Percentiles rank a stretch among this genome's conserved stretches.
phyloP scores from a whole-genome alignment of 306 rosid species.

The Quillaja saponaria region DNA sequence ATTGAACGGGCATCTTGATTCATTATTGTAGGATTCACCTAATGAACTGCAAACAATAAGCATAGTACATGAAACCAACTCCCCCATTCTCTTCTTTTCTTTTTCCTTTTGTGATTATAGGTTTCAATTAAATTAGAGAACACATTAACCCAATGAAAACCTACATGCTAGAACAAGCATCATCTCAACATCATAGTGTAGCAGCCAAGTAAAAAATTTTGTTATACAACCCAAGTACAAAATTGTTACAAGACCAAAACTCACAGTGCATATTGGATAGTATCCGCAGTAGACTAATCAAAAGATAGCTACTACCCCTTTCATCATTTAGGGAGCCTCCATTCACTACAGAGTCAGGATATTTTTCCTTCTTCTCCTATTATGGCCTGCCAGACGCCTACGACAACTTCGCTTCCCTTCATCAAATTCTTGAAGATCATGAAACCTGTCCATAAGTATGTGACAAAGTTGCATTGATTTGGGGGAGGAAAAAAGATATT shows the following conservation, averaged over 20 bases:
- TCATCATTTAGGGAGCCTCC: conserved; percentile 65
- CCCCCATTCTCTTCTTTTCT: not conserved
- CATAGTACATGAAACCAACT: not conserved
- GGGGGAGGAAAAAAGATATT: conserved; percentile 30
- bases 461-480: conserved; percentile 31
- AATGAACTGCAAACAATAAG: too few relatives aligned
- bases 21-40: too few relatives aligned
- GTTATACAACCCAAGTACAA: conserved; percentile 24
- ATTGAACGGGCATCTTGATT: too few relatives aligned
- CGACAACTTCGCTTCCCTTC: conserved; percentile 97
- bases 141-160: too few relatives aligned
- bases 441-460: conserved; percentile 67
- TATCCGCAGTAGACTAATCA: conserved; percentile 67
- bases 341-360: conserved; percentile 63
- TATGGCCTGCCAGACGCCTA: conserved; percentile 87
- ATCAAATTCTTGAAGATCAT: conserved; percentile 86
- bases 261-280: conserved; percentile 78
- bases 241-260: conserved; percentile 27
- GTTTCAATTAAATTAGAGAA: too few relatives aligned
- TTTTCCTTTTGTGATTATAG: too few relatives aligned
- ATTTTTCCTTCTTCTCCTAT: conserved; percentile 77
- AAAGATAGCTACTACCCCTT: conserved; percentile 66
- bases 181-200: conserved; percentile 10
- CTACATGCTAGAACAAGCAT: not conserved
- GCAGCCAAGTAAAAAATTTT: conserved; percentile 28